These are phyloP conservation scores for Liquidambar formosana DNA, from an alignment of 164 flowering plant genomes.

Conservation along the genomic window DNA sequence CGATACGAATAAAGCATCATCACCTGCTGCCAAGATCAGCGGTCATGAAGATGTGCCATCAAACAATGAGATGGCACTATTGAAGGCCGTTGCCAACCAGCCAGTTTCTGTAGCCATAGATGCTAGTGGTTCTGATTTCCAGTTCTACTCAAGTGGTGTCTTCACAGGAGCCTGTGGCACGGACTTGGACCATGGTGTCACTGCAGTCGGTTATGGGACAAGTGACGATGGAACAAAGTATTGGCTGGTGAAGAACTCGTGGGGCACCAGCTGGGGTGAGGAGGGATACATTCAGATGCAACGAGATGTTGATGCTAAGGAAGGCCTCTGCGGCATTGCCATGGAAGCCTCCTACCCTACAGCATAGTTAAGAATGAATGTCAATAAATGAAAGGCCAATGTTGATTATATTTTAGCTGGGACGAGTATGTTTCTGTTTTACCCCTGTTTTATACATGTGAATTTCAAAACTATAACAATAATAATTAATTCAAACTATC, in stretches of 20 bases:
- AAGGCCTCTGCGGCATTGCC: conserved; percentile 49
- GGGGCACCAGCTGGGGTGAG: conserved; percentile 45
- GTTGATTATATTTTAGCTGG: no score
- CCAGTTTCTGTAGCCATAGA: conserved; percentile 35
- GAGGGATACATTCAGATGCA: conserved; percentile 40
- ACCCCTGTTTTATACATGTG: no score
- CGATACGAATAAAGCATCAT: not conserved
- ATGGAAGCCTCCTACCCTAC: conserved; percentile 36
- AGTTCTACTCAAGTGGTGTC: conserved; percentile 28
- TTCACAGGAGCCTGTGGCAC: conserved; percentile 39
- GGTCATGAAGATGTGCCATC: conserved; percentile 25
- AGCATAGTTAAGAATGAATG: no score
- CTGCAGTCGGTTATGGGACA: conserved; percentile 41
- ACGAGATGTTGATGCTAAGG: conserved; percentile 23
- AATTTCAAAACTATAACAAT: no score
- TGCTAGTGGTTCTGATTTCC: conserved; percentile 24
- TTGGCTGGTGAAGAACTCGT: conserved; percentile 49
- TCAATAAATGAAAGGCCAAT: no score
- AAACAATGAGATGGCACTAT: conserved; percentile 14
- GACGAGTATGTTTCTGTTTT: no score
- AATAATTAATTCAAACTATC: no score
- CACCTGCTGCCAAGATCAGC: not conserved
- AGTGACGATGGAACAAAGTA: conserved; percentile 35
- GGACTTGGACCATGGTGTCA: conserved; percentile 32
- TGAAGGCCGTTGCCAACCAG: conserved; percentile 25